Evolutionary conservation across 2,329 filamentous ascomycete genomes (phyloP), one percentile per base, ranked within the genome.

Genomic region (Ascochyta fabae): DNA sequence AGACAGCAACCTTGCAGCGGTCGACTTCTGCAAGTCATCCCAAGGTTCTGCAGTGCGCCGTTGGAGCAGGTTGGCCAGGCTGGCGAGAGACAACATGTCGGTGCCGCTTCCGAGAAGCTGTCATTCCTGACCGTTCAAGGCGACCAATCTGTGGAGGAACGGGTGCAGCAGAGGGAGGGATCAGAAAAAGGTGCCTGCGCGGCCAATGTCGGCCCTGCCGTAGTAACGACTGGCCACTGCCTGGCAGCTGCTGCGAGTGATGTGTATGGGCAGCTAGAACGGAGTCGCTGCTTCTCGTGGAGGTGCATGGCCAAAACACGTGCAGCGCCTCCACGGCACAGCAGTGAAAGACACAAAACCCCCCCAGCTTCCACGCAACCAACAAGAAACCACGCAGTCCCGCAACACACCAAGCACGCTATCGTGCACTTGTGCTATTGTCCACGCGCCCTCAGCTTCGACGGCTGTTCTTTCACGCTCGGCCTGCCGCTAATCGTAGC

Each of bases 181-280:
- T 43, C 44, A 46, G 33, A 35, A 26, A 49, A 44, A 35, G 45
- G 46, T 41, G 16, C 40, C 15, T 47, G 50, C 44, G 44, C 56
- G 56, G 56, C 38, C 56, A 58, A 58, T 50, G 50, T 58, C 56
- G 56, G 56, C 54, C 34, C 45, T 53, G 42, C 9, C n/a, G 29
- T 23, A 27, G 22, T 47, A 34, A 36, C 42, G 48, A 51, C 47
- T 33, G 47, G 39, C 23, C 36, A 19, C 2, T 23, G 19, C 10
- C 6, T 41, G 53, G 53, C 48, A 51, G 51, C 47, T 48, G 48
- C 42, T 56, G 53, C 47, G 43, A 56, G 43, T 36, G 26, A 33
- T 19, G 43, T 26, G 22, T 23, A 31, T 41, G 19, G 42, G 53
- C 47, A 56, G 24, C 33, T 47, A 34, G 31, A 19, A 36, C 6